phyloP scores from a whole-genome alignment of 1,139 yeast genomes.

The Kodamaea fungicola region DNA sequence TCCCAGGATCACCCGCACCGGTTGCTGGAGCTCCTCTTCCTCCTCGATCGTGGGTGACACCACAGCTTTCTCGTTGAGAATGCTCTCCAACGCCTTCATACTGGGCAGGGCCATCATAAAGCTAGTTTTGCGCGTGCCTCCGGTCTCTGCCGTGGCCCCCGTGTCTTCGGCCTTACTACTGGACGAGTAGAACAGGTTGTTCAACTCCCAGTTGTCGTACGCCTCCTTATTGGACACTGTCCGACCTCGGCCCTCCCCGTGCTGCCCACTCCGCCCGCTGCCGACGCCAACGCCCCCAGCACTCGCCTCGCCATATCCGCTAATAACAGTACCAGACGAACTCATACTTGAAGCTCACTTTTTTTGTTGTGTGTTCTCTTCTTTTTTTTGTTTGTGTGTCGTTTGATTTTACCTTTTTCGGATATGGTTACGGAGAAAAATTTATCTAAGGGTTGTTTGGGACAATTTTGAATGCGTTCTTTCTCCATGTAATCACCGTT shows the following conservation, averaged over 20 bases:
- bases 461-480: too few species aligned
- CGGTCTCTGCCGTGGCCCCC: background rate
- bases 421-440: too few species aligned
- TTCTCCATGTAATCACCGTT: too few species aligned
- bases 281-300: too few species aligned
- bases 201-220: background rate
- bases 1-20: background rate
- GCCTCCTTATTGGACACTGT: background rate
- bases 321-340: too few species aligned
- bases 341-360: too few species aligned
- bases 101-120: slow-evolving; percentile 55
- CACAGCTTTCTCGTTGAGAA: slow-evolving; percentile 28
- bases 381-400: too few species aligned
- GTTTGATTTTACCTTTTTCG: too few species aligned
- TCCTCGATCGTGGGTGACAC: slow-evolving; percentile 9
- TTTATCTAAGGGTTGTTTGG: too few species aligned
- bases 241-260: background rate
- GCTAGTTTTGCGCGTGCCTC: slow-evolving; percentile 26
- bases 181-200: slow-evolving; percentile 26
- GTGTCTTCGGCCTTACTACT: background rate
- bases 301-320: too few species aligned
- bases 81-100: slow-evolving; percentile 49
- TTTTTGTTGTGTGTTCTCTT: too few species aligned
- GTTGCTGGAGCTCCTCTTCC: slow-evolving; percentile 11
- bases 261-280: too few species aligned